phyloP scores from a whole-genome alignment of 768 basidiomycete genomes.

The Tulasnella sp. region DNA sequence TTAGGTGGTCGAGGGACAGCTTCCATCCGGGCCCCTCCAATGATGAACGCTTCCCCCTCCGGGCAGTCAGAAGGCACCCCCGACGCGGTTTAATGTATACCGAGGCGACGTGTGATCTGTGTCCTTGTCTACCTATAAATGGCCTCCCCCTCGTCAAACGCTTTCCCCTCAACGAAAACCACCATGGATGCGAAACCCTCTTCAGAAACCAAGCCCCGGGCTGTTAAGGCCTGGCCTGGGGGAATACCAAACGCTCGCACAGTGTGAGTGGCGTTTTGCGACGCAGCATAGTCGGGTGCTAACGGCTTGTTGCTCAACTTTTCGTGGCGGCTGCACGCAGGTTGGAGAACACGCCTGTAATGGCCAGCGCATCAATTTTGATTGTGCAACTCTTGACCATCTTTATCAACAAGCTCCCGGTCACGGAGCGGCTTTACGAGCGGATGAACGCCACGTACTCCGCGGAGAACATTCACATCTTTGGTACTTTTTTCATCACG shows the following conservation, averaged over 20 bases:
- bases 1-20: not conserved
- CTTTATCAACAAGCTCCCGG: not conserved
- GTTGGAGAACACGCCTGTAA: not conserved
- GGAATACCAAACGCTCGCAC: slow-evolving; percentile 8
- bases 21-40: not conserved
- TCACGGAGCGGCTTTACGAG: slow-evolving; percentile 5
- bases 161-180: not conserved
- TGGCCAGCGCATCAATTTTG: not conserved
- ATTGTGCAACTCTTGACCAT: slow-evolving; percentile 3
- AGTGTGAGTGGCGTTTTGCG: not conserved
- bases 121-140: not conserved
- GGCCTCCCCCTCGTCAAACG: not conserved
- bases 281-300: not conserved
- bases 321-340: not conserved
- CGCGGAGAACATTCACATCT: not conserved
- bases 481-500: slow-evolving; percentile 2
- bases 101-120: not conserved
- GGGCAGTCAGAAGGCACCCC: not conserved
- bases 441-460: slow-evolving; percentile 10
- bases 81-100: not conserved
- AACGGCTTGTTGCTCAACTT: not conserved
- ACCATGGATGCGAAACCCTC: not conserved
- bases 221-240: slow-evolving; percentile 16
- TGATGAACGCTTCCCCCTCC: not conserved
- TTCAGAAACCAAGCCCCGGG: not conserved